Percentiles rank a stretch among this genome's conserved stretches.
These are phyloP conservation scores for Theobroma cacao DNA, from an alignment of 345 rosid genomes.

Conservation along the genomic window DNA sequence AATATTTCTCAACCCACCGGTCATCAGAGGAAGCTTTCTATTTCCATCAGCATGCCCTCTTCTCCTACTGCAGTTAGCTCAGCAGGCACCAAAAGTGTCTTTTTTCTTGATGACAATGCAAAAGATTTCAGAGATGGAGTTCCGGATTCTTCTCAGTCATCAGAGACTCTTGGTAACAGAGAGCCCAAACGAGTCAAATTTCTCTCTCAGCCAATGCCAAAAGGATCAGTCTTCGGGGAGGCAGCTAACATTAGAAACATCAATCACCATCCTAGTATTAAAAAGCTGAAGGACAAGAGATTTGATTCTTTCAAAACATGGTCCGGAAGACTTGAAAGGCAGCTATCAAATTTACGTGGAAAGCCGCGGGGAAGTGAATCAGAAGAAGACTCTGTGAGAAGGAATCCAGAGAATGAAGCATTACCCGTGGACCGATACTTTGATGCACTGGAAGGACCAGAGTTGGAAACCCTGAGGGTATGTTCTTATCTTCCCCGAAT, in stretches of 20 bases:
- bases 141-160: conserved; percentile 14
- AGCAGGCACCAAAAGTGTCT: conserved; percentile 10
- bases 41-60: conserved; percentile 58
- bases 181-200: conserved; percentile 28
- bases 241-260: conserved; percentile 9
- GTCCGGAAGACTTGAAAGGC: conserved; percentile 85
- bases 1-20: conserved; percentile 3
- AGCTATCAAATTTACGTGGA: conserved; percentile 57
- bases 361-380: conserved; percentile 34
- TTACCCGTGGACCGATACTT: conserved; percentile 76
- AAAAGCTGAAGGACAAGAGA: conserved; percentile 45
- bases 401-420: conserved; percentile 37
- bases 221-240: conserved; percentile 26
- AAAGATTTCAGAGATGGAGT: conserved; percentile 9
- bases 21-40: conserved; percentile 25
- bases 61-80: conserved; percentile 32
- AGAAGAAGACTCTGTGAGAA: conserved; percentile 17
- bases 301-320: conserved; percentile 85
- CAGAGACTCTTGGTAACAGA: not conserved
- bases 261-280: conserved; percentile 29
- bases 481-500: not conserved
- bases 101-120: conserved; percentile 14
- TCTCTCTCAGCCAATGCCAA: conserved; percentile 69
- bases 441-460: conserved; percentile 89
- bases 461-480: conserved; percentile 81